Percentiles rank a stretch among this genome's conserved stretches.
Evolutionary conservation across 495 filamentous ascomycete genomes (phyloP).

Genomic region (Cercophora samala): DNA sequence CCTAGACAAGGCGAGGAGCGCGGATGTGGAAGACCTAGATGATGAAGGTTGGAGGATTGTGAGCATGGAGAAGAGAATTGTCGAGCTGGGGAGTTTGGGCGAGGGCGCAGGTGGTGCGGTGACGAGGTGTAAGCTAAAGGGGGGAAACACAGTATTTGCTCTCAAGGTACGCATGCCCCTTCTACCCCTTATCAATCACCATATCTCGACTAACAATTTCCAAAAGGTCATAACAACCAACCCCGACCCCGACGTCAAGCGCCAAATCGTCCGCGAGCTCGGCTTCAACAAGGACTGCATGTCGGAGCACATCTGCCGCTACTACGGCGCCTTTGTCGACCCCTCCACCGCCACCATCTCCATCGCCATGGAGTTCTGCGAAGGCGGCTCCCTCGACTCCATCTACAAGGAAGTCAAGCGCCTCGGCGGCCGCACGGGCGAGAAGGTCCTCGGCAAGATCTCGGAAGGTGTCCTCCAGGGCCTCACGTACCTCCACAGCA

Average conservation of each 20-base stretch:
- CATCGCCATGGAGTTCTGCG: slow-evolving; percentile 99
- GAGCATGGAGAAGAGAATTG: slow-evolving; percentile 79
- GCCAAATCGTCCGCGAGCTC: slow-evolving; percentile 92
- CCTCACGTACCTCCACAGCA: slow-evolving; percentile 90
- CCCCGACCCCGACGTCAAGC: slow-evolving; percentile 94
- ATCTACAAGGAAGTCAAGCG: slow-evolving; percentile 97
- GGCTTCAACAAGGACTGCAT: slow-evolving; percentile 97
- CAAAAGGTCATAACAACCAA: slow-evolving; percentile 92
- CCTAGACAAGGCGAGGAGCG: slow-evolving; percentile 70
- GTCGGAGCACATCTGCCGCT: slow-evolving; percentile 89
- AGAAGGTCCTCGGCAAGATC: slow-evolving; percentile 97
- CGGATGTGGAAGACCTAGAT: slow-evolving; percentile 92
- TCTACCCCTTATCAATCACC: background rate
- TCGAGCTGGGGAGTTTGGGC: slow-evolving; percentile 84
- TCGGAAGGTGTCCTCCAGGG: slow-evolving; percentile 94
- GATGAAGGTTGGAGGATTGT: slow-evolving; percentile 94
- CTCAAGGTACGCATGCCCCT: slow-evolving; percentile 71
- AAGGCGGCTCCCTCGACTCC: slow-evolving; percentile 90
- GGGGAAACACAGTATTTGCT: slow-evolving; percentile 91
- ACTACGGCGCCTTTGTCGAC: slow-evolving; percentile 95
- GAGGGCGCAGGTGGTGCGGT: slow-evolving; percentile 96
- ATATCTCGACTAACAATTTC: slow-evolving; percentile 26
- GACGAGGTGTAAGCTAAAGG: slow-evolving; percentile 81
- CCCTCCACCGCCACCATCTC: slow-evolving; percentile 90
- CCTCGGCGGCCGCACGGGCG: slow-evolving; percentile 88